Conservation (phyloP, 768 basidiomycete genomes). For the Boletus rubropictus region DNA sequence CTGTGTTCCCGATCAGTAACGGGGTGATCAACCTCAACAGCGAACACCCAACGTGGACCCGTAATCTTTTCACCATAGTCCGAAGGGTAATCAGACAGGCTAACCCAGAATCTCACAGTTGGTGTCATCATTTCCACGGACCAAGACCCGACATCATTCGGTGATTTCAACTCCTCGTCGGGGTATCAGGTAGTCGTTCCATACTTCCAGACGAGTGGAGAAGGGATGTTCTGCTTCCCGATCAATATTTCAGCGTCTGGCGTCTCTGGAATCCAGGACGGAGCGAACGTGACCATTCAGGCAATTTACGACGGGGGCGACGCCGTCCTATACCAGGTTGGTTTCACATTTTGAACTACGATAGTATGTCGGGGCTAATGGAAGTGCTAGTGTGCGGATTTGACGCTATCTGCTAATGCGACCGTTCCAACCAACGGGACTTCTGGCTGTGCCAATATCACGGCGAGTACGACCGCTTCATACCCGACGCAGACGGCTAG, state of each 20-base stretch:
- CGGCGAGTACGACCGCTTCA: constrained; percentile 12
- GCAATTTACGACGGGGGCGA: constrained; percentile 67
- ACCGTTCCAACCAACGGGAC: constrained; percentile 42
- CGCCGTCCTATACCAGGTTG: constrained; percentile 62
- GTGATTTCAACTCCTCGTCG: constrained; percentile 49
- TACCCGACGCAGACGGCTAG: constrained; percentile 16
- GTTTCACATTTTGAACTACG: background rate
- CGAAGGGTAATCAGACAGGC: background rate
- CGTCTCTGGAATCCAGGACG: constrained; percentile 48
- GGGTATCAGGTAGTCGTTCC: constrained; percentile 36
- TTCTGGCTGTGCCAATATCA: constrained; percentile 32
- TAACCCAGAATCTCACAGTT: constrained; percentile 30
- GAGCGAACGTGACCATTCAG: constrained; percentile 71
- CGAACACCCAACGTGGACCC: constrained; percentile 57
- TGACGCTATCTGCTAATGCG: constrained; percentile 55
- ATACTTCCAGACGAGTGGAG: constrained; percentile 46
- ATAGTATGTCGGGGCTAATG: background rate
- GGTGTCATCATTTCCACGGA: constrained; percentile 50
- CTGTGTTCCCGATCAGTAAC: constrained; percentile 59
- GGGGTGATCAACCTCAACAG: constrained; percentile 61
- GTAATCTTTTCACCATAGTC: constrained; percentile 30
- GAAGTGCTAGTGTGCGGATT: constrained; percentile 63
- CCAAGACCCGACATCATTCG: constrained; percentile 56
- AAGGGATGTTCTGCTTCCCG: constrained; percentile 63
- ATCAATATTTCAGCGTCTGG: constrained; percentile 51